Base-by-base conservation (phyloP, 1,139 yeast species). In the Geotrichum siamense region DNA sequence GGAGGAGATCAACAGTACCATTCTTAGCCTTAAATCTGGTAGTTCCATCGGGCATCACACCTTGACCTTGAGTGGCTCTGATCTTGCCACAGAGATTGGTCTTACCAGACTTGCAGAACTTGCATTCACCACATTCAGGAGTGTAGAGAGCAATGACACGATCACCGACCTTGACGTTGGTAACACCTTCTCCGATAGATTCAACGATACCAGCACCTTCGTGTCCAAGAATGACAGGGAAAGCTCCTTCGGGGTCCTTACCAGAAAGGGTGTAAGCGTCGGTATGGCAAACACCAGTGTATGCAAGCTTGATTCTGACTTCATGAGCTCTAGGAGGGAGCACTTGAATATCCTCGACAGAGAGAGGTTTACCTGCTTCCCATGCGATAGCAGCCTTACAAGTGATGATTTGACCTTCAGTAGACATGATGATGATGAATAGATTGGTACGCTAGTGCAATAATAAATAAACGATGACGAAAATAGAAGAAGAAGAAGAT, bases 321-420 rank as follows among this genome's bases (percentile, higher is more conserved):
- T 91, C 98, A 62, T 91, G 96, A 39, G 96, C 96, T 63, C 76
- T 82, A 55, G 98, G 98, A 29, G 98, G 86, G 25, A 76, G 81
- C 36, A 91, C 98, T 61, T 82, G 89, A 54, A 91, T 74, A 48
- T 83, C 86, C 68, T 93, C 98, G 51, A 91, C 75, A 39, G 78
- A 59, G 57, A 91, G 74, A 48, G 95, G 96, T 65, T 86, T 59
- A 39, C 69, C 71, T 27, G 97, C 94, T 64, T 82, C 95, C 93
- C 97, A 91, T 52, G 97, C 96, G 57, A 91, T 85, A 42, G 98
- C 98, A 45, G 98, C 98, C 64, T 79, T 75, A 72, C 97, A 91
- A 43, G 79, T 77, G 63, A 91, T 87, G 51, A 86, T 76, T 75
- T 83, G 63, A 45, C 74, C 52, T 34, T 38, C 47, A 34, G 52